Percentiles rank a stretch among this genome's conserved stretches.
These are phyloP conservation scores for Monsonia emarginata DNA, from an alignment of 441 rosid genomes.

Conservation along the genomic window DNA sequence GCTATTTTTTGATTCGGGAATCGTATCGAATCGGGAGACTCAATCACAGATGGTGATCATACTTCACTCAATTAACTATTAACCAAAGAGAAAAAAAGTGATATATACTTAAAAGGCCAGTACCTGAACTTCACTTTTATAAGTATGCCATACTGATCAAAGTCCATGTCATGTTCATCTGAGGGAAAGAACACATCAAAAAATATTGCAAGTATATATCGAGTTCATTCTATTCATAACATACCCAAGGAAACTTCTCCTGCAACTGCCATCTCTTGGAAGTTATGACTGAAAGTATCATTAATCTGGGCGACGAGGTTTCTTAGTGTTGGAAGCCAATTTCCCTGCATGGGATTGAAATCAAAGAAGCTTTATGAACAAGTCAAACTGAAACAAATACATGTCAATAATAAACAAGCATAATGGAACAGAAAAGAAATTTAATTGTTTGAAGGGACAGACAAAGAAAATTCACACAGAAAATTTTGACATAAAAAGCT, in stretches of 20 bases:
- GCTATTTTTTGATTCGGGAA: no score
- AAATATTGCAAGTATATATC: constrained; percentile 12
- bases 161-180: constrained; percentile 83
- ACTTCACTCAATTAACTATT: background rate
- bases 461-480: background rate
- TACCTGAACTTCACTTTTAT: constrained; percentile 92
- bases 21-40: no score
- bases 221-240: background rate
- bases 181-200: constrained; percentile 22
- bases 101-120: constrained; percentile 6
- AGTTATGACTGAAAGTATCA: constrained; percentile 80
- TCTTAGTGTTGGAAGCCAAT: constrained; percentile 88
- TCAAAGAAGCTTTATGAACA: constrained; percentile 1
- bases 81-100: background rate
- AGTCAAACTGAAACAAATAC: constrained; percentile 1
- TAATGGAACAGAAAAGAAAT: background rate
- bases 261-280: constrained; percentile 95
- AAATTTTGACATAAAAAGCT: no score
- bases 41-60: no score
- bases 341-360: constrained; percentile 36
- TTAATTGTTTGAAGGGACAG: background rate
- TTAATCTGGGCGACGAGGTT: constrained; percentile 71
- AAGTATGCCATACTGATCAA: constrained; percentile 75
- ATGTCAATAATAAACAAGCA: constrained; percentile 2
- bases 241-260: constrained; percentile 82